Evolutionary conservation across 768 basidiomycete species (phyloP), one percentile per base, ranked within the genome.

Genomic region (Leccinum disarticulatum): DNA sequence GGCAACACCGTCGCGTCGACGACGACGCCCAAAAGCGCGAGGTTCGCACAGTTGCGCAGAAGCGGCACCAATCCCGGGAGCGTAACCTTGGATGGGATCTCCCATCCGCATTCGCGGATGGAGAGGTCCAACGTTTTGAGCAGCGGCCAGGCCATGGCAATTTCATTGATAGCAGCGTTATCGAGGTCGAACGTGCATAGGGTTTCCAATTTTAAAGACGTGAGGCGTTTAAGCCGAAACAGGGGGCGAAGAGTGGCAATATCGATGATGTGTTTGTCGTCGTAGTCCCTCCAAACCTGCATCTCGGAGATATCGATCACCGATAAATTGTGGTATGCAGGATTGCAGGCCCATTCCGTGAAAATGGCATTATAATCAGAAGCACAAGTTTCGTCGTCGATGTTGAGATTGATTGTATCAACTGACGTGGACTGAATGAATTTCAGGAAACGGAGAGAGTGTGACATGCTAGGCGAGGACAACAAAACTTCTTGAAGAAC

Each of bases 401-500:
- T 54, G 30, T 71, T 70, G 70, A 72, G 68, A 67, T 71, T 70
- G 47, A 70, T 70, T 62, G 70, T 70, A 66, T 70, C 68, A 61
- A 70, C 59, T 31, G 65, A 65, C 51, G 64, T 61, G 33, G 70
- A 70, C 47, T 66, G 64, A 36, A 71, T 59, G 64, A 70, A 67
- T 56, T 70, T 54, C 52, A 71, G 27, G 60, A 70, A 72, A 51
- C 52, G 66, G 15, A 67, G 66, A 48, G 64, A 60, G 43, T 60
- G 57, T 15, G 60, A 61, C 68, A 70, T 67, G 59, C 52, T 70
- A 4, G 68, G 62, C 0, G 68, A 61, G 9, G 70, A 69, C 36
- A 70, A 58, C 1, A 67, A 49, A 3, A 66, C 61, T 54, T 71
- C 64, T 49, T 63, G 66, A 13, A 70, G 68, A 15, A 48, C 66